Conservation (phyloP, 192 early-diverging fungal genomes). For the Anaeromyces robustus region DNA sequence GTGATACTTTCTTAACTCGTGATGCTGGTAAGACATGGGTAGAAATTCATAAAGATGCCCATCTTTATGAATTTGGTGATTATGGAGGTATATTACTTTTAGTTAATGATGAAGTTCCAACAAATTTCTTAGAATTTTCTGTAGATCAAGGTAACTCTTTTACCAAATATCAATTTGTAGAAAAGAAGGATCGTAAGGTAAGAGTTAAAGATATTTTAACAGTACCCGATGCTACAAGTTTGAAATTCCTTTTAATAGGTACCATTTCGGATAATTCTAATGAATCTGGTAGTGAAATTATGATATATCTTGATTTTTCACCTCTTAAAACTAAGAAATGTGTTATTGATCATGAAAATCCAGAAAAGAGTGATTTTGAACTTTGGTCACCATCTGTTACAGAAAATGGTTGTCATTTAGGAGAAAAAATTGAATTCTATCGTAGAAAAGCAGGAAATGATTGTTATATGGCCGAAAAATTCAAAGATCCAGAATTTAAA, state of each 20-base stretch:
- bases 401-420: constrained; percentile 68
- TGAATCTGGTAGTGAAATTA: constrained; percentile 19
- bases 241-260: constrained; percentile 59
- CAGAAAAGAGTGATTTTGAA: constrained; percentile 71
- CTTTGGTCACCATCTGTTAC: constrained; percentile 62
- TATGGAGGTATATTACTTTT: constrained; percentile 73
- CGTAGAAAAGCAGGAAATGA: constrained; percentile 16
- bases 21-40: constrained; percentile 79
- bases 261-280: constrained; percentile 30
- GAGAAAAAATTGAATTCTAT: constrained; percentile 40
- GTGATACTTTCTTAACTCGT: constrained; percentile 62
- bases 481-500: constrained; percentile 34
- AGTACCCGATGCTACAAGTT: constrained; percentile 43
- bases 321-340: constrained; percentile 46
- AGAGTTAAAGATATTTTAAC: constrained; percentile 43
- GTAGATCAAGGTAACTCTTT: constrained; percentile 67
- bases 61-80: constrained; percentile 76
- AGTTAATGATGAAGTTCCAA: constrained; percentile 52
- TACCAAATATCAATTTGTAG: constrained; percentile 27
- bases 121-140: constrained; percentile 52
- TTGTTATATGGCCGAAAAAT: constrained; percentile 30
- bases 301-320: constrained; percentile 59
- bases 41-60: constrained; percentile 45
- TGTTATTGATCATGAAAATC: constrained; percentile 25
- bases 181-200: constrained; percentile 43